Base-by-base conservation (phyloP, 441 rosid genomes). In the Monsonia emarginata region DNA sequence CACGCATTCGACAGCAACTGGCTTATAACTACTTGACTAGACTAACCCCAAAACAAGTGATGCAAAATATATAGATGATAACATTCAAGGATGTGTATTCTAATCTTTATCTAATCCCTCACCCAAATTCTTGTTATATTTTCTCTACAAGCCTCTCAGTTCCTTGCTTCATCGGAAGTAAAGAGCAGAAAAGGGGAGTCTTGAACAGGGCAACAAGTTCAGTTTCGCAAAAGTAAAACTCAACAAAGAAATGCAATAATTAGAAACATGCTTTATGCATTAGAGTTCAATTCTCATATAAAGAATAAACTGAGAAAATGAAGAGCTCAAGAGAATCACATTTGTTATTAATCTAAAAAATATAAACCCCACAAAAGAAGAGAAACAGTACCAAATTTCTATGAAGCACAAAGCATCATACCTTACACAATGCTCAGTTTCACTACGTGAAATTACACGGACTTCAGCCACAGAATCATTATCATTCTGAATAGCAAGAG, bases 401-500 rank as follows among this genome's bases (percentile, higher is more conserved):
- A 56, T 32, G 38, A 63, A 9, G 57, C 36, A 9, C 14, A 69
- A 46, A n/a, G 32, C 44, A 61, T 56, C 70, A 69, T 74, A 89
- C 99, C 97, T 89, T 69, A 71, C 74, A 57, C 62, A 63, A 69
- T 72, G 72, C 71, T 74, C 83, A 70, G 63, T 65, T 42, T 75
- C 79, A 78, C 92, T 59, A 69, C 13, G 79, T 67, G 91, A 48
- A 75, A 94, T 92, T 66, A 83, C 86, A 69, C 68, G 72, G 65
- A 82, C 74, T 65, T 81, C 88, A 71, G 77, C 50, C 58, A 65
- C 71, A 65, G 79, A 60, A 78, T 65, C 86, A 74, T 77, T 54
- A 54, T 94, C 97, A 85, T 73, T 82, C 82, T 86, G 93, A 78
- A 88, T 68, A 65, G 83, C 91, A 61, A 91, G 85, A 73, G 83